Base-by-base conservation (phyloP, 2,329 filamentous ascomycete species). In the Eutypella sp. region DNA sequence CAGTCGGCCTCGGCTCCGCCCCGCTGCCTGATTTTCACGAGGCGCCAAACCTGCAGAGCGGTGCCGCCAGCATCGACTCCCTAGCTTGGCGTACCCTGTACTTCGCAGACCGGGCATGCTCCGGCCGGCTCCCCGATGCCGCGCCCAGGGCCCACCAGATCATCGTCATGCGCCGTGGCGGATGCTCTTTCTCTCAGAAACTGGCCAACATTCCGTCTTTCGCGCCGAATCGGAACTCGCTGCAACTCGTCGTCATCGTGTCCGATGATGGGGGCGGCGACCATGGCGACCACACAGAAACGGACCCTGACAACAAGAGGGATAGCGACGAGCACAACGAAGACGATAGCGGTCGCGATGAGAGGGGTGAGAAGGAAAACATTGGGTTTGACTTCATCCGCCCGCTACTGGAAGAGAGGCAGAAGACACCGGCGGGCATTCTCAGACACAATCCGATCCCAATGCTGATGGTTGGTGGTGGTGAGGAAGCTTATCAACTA, bases 171-270 rank as follows among this genome's bases (percentile, higher is more conserved):
- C 82, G 80, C 23, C 82, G 93, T 5, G 92, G 93, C 33, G 82
- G 81, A 1, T 99, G 93, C 69, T 85, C 79, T 20, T 97, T 97
- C 65, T 84, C 80, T 29, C 70, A 85, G 23, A 99, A 99, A 65
- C 70, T 97, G 1, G 75, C 78, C 42, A 91, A 89, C 53, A 90
- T 97, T n/a, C 90, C 92, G 1, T 79, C 81, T 9, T 92, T 84
- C 61, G 74, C 82, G 1, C 83, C 87, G 0, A 72, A 74, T 0
- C 63, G 72, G 1, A 63, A 66, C 3, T 75, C 82, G 1, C 71
- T 97, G 16, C 87, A 95, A 63, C 76, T 97, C 3, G 89, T 97
- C 23, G 71, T 97, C 37, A 69, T 96, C 0, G 79, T 96, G 2
- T 83, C 76, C 15, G 79, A 78, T 29, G 25, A 29, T 29, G 25